A percentile compares a stretch with the other conserved stretches of the same genome.
Evolutionary conservation across 306 rosid genomes (phyloP).

Genomic region (Gillenia trifoliata): DNA sequence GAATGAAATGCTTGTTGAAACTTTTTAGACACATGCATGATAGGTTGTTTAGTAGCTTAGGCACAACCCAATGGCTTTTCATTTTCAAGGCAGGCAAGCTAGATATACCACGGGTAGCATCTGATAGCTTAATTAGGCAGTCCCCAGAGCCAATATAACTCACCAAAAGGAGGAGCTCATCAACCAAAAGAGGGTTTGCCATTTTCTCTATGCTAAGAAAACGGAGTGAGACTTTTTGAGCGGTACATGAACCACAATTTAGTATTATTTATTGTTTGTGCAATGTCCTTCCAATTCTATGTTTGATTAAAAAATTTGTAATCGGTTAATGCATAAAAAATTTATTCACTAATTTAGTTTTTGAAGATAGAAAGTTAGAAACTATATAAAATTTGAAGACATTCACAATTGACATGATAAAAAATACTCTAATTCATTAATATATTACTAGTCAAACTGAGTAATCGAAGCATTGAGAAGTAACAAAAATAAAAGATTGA

Average conservation of each 20-base stretch:
- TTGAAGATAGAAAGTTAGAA: too few species aligned
- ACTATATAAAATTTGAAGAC: too few species aligned
- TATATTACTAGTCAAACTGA: too few species aligned
- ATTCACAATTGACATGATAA: too few species aligned
- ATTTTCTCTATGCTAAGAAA: conserved; percentile 60
- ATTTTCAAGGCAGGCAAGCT: conserved; percentile 46
- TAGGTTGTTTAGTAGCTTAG: conserved; percentile 45
- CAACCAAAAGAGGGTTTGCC: conserved; percentile 24
- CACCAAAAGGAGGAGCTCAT: conserved; percentile 8
- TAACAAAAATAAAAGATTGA: too few species aligned
- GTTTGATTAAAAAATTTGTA: too few species aligned
- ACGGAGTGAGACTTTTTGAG: conserved; percentile 14
- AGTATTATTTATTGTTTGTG: background rate
- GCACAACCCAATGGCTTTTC: conserved; percentile 51
- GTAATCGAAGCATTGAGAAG: too few species aligned
- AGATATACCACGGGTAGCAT: conserved; percentile 14
- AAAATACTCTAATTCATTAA: too few species aligned
- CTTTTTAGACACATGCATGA: conserved; percentile 72
- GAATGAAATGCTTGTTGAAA: conserved; percentile 43
- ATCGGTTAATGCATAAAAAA: too few species aligned
- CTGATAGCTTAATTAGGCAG: background rate
- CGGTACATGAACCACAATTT: too few species aligned
- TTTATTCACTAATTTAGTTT: too few species aligned
- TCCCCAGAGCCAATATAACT: background rate
- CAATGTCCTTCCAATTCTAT: background rate